These are phyloP conservation scores for Epichloe baconii DNA, from an alignment of 2,329 filamentous ascomycete genomes.

Conservation along the genomic window DNA sequence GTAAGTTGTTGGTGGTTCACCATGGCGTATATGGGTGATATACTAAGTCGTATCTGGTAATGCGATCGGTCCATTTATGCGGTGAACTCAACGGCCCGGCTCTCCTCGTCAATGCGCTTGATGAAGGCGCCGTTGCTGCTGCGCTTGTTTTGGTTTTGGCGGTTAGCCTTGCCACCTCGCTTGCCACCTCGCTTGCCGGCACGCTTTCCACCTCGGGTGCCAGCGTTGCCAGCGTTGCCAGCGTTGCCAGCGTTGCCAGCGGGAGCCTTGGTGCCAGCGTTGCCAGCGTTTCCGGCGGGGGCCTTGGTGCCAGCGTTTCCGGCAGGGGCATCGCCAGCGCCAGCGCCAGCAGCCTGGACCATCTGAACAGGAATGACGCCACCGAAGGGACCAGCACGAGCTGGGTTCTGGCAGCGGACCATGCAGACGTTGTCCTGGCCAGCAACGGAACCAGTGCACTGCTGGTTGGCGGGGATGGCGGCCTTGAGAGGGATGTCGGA, in stretches of 20 bases:
- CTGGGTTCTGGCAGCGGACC: conserved; percentile 48
- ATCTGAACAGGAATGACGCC: conserved; percentile 6
- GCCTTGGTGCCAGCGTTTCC: background rate
- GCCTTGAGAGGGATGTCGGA: conserved; percentile 41
- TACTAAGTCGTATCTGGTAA: background rate
- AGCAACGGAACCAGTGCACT: conserved; percentile 46
- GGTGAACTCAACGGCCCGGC: conserved; percentile 8
- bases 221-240: background rate
- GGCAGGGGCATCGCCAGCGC: background rate
- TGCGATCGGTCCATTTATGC: conserved; percentile 3
- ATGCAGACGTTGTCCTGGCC: conserved; percentile 48
- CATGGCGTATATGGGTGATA: background rate
- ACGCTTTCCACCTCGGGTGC: background rate
- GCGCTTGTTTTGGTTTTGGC: conserved; percentile 1
- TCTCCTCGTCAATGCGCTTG: conserved; percentile 4
- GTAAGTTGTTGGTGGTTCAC: background rate
- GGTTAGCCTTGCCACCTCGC: background rate
- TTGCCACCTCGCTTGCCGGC: background rate
- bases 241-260: background rate
- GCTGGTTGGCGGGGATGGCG: conserved; percentile 39
- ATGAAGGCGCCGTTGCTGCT: conserved; percentile 3
- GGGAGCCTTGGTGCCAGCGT: background rate
- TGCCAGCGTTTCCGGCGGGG: background rate
- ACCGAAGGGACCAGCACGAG: conserved; percentile 17
- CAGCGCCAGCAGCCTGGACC: background rate